Evolutionary conservation across 2,329 filamentous ascomycete species (phyloP).

Genomic region (Diaporthe longicolla): DNA sequence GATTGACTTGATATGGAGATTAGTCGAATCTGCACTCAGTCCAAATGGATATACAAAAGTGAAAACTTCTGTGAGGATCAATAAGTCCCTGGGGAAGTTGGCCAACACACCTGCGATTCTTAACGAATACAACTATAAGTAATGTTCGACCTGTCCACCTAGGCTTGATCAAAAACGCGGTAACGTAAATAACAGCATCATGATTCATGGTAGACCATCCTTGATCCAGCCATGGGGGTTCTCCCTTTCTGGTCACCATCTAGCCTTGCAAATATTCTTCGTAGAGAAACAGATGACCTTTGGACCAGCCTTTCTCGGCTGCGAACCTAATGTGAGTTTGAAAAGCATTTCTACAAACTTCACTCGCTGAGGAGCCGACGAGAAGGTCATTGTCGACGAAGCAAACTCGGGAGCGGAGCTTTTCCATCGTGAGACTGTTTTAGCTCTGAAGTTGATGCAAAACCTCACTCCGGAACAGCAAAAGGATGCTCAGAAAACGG

Average conservation of each 20-base stretch:
- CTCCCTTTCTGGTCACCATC: not conserved
- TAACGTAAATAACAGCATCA: not conserved
- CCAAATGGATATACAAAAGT: not conserved
- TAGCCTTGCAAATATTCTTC: not conserved
- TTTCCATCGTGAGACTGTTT: not conserved
- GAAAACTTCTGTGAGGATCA: not conserved
- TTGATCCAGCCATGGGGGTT: not conserved
- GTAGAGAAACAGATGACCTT: not conserved
- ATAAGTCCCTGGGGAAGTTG: not conserved
- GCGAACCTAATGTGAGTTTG: not conserved
- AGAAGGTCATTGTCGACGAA: not conserved
- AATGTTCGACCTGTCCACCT: not conserved
- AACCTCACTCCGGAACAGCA: constrained; percentile 1
- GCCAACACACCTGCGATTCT: not conserved
- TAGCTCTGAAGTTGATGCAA: not conserved
- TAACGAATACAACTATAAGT: constrained; percentile 10
- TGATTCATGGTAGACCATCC: not conserved
- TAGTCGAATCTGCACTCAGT: not conserved
- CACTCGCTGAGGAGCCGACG: too few species aligned
- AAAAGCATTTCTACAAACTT: too few species aligned
- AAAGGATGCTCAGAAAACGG: not conserved
- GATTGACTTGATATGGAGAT: not conserved
- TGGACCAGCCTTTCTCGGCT: not conserved
- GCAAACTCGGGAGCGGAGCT: not conserved
- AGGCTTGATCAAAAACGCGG: not conserved